phyloP scores from a whole-genome alignment of 768 basidiomycete species.

The Kwoniella bestiolae region DNA sequence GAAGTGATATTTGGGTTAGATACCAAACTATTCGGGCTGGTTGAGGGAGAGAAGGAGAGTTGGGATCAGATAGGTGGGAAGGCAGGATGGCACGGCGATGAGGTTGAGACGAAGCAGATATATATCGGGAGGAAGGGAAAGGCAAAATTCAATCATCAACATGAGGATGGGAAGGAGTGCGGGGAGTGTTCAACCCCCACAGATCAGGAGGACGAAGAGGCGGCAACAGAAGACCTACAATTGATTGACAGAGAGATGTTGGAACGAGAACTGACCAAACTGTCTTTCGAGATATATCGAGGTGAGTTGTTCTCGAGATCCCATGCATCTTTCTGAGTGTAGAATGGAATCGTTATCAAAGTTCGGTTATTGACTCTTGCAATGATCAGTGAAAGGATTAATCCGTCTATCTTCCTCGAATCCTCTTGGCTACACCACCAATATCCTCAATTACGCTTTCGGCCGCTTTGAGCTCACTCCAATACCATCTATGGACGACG shows the following conservation, averaged over 20 bases:
- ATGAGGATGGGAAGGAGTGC: conserved; percentile 37
- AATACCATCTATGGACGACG: conserved; percentile 48
- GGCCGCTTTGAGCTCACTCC: conserved; percentile 74
- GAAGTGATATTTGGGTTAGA: conserved; percentile 85
- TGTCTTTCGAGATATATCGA: conserved; percentile 56
- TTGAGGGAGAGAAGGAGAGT: conserved; percentile 46
- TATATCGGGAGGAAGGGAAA: conserved; percentile 60
- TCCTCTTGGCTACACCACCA: conserved; percentile 37
- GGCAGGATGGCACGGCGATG: conserved; percentile 68
- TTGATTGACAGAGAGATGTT: conserved; percentile 37
- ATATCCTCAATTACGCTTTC: conserved; percentile 85
- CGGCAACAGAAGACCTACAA: conserved; percentile 14
- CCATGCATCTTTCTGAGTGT: background rate
- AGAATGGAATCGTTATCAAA: background rate
- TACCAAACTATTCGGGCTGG: conserved; percentile 69
- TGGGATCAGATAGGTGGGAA: conserved; percentile 33
- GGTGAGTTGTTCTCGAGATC: conserved; percentile 30
- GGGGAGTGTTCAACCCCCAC: conserved; percentile 17
- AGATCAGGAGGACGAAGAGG: background rate
- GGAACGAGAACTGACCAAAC: conserved; percentile 42
- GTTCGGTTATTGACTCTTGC: background rate
- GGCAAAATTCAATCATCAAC: conserved; percentile 26
- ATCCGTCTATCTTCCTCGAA: conserved; percentile 62
- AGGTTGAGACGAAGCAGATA: conserved; percentile 80
- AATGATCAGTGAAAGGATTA: conserved; percentile 78